Evolutionary conservation across 192 early-diverging fungal genomes (phyloP).

Genomic region (Entrophospora sp.): DNA sequence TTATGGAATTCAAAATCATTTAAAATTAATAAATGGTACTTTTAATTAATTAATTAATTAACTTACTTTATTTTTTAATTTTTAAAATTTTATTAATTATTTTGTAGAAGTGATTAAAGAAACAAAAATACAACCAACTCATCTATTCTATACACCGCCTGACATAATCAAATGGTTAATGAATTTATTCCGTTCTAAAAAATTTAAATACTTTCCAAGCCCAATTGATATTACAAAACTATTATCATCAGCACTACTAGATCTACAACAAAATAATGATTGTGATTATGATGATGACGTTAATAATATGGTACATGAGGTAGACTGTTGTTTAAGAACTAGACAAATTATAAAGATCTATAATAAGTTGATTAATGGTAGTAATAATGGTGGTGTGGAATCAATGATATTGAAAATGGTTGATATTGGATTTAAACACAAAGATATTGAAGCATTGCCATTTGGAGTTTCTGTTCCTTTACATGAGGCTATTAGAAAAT

Average conservation of each 20-base stretch:
- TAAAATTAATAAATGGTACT: slow-evolving; percentile 17
- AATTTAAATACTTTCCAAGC: too few species aligned
- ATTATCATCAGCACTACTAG: not conserved
- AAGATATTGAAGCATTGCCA: slow-evolving; percentile 41
- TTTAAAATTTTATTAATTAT: too few species aligned
- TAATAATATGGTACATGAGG: not conserved
- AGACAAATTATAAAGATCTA: slow-evolving; percentile 16
- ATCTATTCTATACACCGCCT: too few species aligned
- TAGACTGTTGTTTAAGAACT: slow-evolving; percentile 17
- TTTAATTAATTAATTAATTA: not conserved
- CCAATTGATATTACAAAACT: not conserved
- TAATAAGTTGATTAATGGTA: slow-evolving; percentile 22
- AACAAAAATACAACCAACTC: too few species aligned
- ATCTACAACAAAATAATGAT: too few species aligned
- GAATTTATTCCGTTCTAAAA: too few species aligned
- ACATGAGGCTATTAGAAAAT: slow-evolving; percentile 41
- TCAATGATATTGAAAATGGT: slow-evolving; percentile 36
- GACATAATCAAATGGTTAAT: too few species aligned
- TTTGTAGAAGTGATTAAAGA: too few species aligned
- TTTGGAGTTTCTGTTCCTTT: slow-evolving; percentile 46
- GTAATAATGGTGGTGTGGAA: slow-evolving; percentile 19
- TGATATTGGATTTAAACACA: slow-evolving; percentile 19
- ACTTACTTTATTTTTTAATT: too few species aligned
- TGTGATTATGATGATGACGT: too few species aligned
- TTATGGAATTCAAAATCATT: slow-evolving; percentile 8